Percentiles rank a stretch among this genome's conserved stretches.
Evolutionary conservation across 2,329 filamentous ascomycete species (phyloP).

Genomic region (Nemania serpens): DNA sequence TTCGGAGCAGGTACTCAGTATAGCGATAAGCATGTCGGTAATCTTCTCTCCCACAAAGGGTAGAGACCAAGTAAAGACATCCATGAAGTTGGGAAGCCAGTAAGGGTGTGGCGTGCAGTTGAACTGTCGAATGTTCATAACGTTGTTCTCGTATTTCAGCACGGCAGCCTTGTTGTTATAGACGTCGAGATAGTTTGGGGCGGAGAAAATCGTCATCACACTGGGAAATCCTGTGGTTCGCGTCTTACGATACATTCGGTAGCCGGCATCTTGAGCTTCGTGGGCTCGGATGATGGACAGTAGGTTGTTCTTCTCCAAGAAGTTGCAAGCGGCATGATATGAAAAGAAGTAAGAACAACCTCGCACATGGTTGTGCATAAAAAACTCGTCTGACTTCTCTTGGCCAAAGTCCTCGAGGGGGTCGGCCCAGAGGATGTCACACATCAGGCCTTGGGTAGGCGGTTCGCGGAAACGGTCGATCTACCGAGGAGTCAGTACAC

Average conservation of each 20-base stretch:
- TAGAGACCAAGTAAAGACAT: slow-evolving; percentile 99
- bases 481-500: slow-evolving; percentile 48
- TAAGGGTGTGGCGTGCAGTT: slow-evolving; percentile 99
- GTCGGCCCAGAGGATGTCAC: slow-evolving; percentile 98
- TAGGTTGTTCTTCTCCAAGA: slow-evolving; percentile 98
- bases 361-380: slow-evolving; percentile 96
- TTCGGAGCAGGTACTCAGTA: slow-evolving; percentile 98
- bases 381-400: slow-evolving; percentile 97
- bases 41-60: slow-evolving; percentile 99
- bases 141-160: slow-evolving; percentile 99
- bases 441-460: slow-evolving; percentile 97
- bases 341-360: slow-evolving; percentile 99
- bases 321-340: slow-evolving; percentile 94
- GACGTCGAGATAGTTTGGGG: slow-evolving; percentile 97
- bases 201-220: slow-evolving; percentile 99
- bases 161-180: slow-evolving; percentile 99
- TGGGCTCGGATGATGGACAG: slow-evolving; percentile 96
- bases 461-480: slow-evolving; percentile 98
- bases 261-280: slow-evolving; percentile 97
- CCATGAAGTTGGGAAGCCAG: slow-evolving; percentile 99
- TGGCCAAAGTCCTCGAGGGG: slow-evolving; percentile 98
- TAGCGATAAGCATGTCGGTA: slow-evolving; percentile 98
- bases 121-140: slow-evolving; percentile 99
- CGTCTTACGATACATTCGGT: slow-evolving; percentile 99
- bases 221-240: slow-evolving; percentile 97